phyloP scores from a whole-genome alignment of 768 basidiomycete species.

The Phaeolepiota aurea region DNA sequence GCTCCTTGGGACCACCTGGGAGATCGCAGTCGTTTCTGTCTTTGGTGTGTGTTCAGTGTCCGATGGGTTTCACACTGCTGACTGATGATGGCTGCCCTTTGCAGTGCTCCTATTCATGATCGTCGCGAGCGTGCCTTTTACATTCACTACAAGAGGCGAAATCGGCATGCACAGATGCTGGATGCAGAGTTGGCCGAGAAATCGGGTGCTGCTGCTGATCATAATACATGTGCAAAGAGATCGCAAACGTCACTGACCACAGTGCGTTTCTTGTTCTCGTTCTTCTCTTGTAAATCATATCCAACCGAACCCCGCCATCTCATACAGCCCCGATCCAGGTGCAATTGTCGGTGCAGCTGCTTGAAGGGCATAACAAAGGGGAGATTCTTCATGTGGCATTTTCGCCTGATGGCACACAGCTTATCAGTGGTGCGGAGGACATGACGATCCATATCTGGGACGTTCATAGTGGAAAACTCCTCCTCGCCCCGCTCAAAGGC shows the following conservation, averaged over 20 bases:
- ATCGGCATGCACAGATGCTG: slow-evolving; percentile 3
- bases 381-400: slow-evolving; percentile 2
- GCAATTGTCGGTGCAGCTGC: too few relatives aligned
- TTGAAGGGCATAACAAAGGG: not conserved
- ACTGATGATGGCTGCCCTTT: not conserved
- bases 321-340: too few relatives aligned
- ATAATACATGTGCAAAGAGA: not conserved
- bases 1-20: slow-evolving; percentile 26
- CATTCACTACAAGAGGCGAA: slow-evolving; percentile 7
- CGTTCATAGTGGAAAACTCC: slow-evolving; percentile 3
- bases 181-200: slow-evolving; percentile 3
- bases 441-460: slow-evolving; percentile 14
- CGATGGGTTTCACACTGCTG: not conserved
- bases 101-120: slow-evolving; percentile 14
- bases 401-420: slow-evolving; percentile 6
- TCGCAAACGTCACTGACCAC: not conserved
- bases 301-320: not conserved
- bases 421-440: slow-evolving; percentile 6
- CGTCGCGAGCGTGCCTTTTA: slow-evolving; percentile 12
- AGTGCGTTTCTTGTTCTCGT: not conserved
- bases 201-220: not conserved
- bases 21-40: slow-evolving; percentile 24
- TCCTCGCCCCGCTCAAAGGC: not conserved
- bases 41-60: slow-evolving; percentile 18
- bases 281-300: not conserved